Evolutionary conservation across 2,329 filamentous ascomycete genomes (phyloP).

Genomic region (Leptoxyphium fumago): DNA sequence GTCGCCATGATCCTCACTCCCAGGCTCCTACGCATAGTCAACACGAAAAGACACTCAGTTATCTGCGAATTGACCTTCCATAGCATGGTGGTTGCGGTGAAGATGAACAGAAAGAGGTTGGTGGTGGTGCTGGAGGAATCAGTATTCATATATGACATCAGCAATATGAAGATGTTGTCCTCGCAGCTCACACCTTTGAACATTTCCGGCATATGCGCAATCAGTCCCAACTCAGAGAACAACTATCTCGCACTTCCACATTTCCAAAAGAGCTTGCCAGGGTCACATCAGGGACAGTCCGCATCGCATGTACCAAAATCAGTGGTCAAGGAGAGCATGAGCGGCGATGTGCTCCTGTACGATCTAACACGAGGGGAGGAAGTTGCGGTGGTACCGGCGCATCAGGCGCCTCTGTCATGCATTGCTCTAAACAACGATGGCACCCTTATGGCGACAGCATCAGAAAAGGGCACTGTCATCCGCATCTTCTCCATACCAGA

Average conservation of each 20-base stretch:
- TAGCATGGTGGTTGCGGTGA: constrained; percentile 85
- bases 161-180: constrained; percentile 90
- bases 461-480: constrained; percentile 94
- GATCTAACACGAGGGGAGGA: constrained; percentile 81
- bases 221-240: constrained; percentile 88
- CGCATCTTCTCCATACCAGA: constrained; percentile 85
- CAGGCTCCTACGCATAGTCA: constrained; percentile 84
- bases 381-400: constrained; percentile 88
- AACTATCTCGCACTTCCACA: constrained; percentile 92
- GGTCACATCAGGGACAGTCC: constrained; percentile 1
- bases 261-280: constrained; percentile 42
- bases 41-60: constrained; percentile 78
- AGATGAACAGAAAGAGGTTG: constrained; percentile 83
- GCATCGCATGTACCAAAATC: constrained; percentile 66
- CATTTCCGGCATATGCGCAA: constrained; percentile 68
- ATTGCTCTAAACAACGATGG: constrained; percentile 88
- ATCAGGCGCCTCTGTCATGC: constrained; percentile 78
- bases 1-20: constrained; percentile 89
- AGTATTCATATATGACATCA: constrained; percentile 97
- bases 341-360: constrained; percentile 84
- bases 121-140: constrained; percentile 90
- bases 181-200: constrained; percentile 93
- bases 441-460: constrained; percentile 81
- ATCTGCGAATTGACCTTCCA: constrained; percentile 99
- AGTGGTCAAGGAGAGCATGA: constrained; percentile 55